Percentiles rank a stretch among this genome's conserved stretches.
Conservation (phyloP, 1,284 basidiomycete species). For the Athelia sp. region DNA sequence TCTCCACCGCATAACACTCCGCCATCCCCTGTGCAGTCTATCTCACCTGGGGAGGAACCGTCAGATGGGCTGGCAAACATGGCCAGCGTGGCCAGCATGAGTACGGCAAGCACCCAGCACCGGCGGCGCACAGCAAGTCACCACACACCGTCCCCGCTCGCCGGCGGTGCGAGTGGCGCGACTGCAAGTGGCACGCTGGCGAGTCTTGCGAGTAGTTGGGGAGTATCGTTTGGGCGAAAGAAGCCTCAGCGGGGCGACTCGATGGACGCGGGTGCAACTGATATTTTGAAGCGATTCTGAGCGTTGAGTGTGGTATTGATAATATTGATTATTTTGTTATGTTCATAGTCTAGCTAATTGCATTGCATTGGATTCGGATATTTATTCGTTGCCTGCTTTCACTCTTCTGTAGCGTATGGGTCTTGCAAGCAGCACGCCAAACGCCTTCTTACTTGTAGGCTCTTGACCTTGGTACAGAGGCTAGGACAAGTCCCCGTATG, state of each 20-base stretch:
- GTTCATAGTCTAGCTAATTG: background rate
- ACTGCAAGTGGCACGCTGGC: conserved; percentile 48
- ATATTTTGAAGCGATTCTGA: conserved; percentile 37
- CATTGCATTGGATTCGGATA: background rate
- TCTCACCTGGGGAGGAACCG: conserved; percentile 53
- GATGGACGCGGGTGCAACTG: conserved; percentile 31
- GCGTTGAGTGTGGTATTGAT: no score
- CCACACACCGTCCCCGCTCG: conserved; percentile 45
- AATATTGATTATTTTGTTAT: background rate
- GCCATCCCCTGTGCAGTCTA: conserved; percentile 35
- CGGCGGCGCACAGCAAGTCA: conserved; percentile 55
- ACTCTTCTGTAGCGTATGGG: no score
- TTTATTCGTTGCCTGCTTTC: no score
- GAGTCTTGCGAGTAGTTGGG: conserved; percentile 63
- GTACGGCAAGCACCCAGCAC: no score
- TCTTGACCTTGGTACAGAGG: no score
- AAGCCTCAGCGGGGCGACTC: conserved; percentile 31
- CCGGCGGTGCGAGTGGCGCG: conserved; percentile 19
- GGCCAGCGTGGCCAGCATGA: conserved; percentile 23
- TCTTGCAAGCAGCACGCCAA: no score
- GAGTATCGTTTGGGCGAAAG: conserved; percentile 54
- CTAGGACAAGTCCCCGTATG: no score
- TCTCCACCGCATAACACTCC: conserved; percentile 28
- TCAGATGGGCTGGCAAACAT: conserved; percentile 51
- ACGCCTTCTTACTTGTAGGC: no score